Base-by-base conservation (phyloP, 1,139 yeast species). In the Candida glucosophila region DNA sequence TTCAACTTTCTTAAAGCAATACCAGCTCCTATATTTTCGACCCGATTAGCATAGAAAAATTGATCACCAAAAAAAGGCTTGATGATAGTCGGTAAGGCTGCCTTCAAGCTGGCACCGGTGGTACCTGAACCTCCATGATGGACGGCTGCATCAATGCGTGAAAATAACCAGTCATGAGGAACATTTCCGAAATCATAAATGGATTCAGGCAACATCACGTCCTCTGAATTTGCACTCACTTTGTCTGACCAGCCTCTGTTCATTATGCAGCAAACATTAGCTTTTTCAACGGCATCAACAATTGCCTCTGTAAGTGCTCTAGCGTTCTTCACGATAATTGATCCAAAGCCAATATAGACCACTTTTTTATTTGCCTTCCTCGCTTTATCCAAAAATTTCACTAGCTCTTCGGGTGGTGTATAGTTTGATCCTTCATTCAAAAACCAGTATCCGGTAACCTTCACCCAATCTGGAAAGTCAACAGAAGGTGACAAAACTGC, bases 71-170 rank as follows among this genome's bases (percentile, higher is more conserved):
- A 88, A 44, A 90, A 88, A 2, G 98, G 97, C 48, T 88, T 88
- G 39, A 88, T 76, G 20, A 88, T 70, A 0, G 95, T 83, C 1
- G 97, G 96, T 17, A 81, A 48, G 0, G 97, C 98, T 6, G 85
- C 81, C 34, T 90, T 58, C 29, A 88, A 49, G 3, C 92, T 70
- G 1, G 96, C 95, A 7, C 98, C 98, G 0, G 97, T 86, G 0
- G 97, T 85, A 2, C 98, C 98, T 0, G 95, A 80, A 0, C 98
- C 98, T 19, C 98, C 98, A 50, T 88, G 98, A 44, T 88, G 98
- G 4, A 88, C 95, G 1, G 94, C 95, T 0, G 90, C 96, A 52
- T 88, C 95, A 22, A 90, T 62, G 36, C 72, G 74, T 0, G 90
- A 81, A 52, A 88, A 88, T 22, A 88, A 58, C 97, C 97, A 90